Evolutionary conservation across 148 eudicot species (phyloP).

Genomic region (Diospyros lotus): DNA sequence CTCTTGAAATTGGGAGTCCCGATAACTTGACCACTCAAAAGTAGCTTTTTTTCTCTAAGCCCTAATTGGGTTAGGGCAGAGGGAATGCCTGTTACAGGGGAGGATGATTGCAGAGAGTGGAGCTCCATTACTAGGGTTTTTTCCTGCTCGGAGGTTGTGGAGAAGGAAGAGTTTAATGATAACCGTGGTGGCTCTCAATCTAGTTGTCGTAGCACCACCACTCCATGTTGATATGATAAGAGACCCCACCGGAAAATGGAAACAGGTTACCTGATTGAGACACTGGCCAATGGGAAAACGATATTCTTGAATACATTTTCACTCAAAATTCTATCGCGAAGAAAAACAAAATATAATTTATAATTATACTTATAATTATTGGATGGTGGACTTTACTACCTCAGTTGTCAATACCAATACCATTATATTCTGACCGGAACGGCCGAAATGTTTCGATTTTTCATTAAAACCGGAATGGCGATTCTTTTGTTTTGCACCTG

Average conservation of each 20-base stretch:
- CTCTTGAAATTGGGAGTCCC: slow-evolving; percentile 17
- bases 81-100: slow-evolving; percentile 23
- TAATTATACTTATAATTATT: no score
- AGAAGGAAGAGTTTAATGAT: not conserved
- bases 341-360: no score
- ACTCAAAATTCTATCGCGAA: no score
- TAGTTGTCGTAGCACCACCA: slow-evolving; percentile 9
- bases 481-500: no score
- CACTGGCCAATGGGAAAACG: no score
- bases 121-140: slow-evolving; percentile 27
- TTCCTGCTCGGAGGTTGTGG: not conserved
- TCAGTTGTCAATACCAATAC: no score
- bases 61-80: slow-evolving; percentile 12
- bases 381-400: no score
- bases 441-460: no score
- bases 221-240: slow-evolving; percentile 18
- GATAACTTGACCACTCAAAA: slow-evolving; percentile 21
- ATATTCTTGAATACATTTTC: no score
- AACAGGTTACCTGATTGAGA: no score
- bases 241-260: slow-evolving; percentile 1
- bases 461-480: no score
- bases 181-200: not conserved
- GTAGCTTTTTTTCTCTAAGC: slow-evolving; percentile 19
- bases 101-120: slow-evolving; percentile 19
- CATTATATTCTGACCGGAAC: no score